Evolutionary conservation across 2,329 filamentous ascomycete species (phyloP).

Genomic region (Aureobasidium pullulans): DNA sequence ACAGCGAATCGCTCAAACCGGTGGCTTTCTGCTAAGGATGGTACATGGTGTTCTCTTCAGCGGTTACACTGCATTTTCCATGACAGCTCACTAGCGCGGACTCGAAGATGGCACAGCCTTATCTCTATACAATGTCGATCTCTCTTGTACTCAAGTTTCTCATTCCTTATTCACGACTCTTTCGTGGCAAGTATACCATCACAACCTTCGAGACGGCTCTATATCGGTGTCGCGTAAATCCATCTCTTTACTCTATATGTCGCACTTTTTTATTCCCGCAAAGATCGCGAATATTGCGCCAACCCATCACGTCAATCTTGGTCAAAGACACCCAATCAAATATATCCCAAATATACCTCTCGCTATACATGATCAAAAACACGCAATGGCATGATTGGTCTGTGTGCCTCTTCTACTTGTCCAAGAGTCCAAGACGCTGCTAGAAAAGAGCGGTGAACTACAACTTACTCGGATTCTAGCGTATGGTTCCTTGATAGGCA

Average conservation of each 20-base stretch:
- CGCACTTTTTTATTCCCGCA: not conserved
- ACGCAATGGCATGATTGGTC: conserved; percentile 9
- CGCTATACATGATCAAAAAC: not conserved
- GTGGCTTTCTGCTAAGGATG: not conserved
- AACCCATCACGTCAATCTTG: not conserved
- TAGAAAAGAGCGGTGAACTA: no score
- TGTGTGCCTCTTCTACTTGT: not conserved
- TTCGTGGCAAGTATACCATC: no score
- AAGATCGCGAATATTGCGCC: not conserved
- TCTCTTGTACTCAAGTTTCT: not conserved
- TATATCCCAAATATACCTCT: not conserved
- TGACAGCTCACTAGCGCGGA: conserved; percentile 1
- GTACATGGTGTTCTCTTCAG: not conserved
- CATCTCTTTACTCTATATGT: not conserved
- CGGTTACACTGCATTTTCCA: not conserved
- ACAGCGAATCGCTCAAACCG: not conserved
- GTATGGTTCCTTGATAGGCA: no score
- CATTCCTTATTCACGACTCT: no score
- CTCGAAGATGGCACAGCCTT: not conserved
- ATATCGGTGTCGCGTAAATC: not conserved
- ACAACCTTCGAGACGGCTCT: not conserved
- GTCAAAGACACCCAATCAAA: no score
- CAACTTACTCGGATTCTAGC: no score
- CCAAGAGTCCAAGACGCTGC: not conserved
- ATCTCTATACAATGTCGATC: not conserved